Evolutionary conservation across 495 filamentous ascomycete genomes (phyloP), one percentile per base, ranked within the genome.

Genomic region (Aspergillus carlsbadensis): DNA sequence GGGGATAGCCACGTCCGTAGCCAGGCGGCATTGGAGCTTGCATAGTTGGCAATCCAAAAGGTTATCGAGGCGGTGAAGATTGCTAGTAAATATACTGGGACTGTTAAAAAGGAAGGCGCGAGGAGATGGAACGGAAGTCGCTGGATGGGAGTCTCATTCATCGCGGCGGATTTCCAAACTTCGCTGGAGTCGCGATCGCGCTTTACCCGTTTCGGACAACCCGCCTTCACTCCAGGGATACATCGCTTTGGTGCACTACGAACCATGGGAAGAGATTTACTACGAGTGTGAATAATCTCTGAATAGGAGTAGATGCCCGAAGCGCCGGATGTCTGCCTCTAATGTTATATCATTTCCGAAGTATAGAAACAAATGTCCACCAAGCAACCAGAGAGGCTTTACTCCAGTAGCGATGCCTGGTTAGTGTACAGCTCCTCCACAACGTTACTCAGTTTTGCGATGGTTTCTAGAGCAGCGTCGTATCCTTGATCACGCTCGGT

Each of bases 361-460:
- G 24, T 55, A 62, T 58, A 42, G 45, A 57, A 58, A 44, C 34
- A 48, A 44, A 59, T 46, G 35, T 20, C 31, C 20, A 37, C 45
- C 10, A 13, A 37, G 21, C 31, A 37, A 10, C 33, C 11, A 55
- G 40, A 55, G 8, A 10, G 11, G 22, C 29, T 68, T 70, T 84
- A 98, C 82, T 98, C 94, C 65, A 98, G 77, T 79, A 92, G 78
- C 37, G 92, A 95, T 42, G 94, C 94, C 75, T 98, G 95, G 78
- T 97, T 97, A 53, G 91, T 91, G 77, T 97, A 98, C 63, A 98
- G 78, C 62, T 92, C 91, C 71, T 98, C 95, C 60, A 98, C 94
- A 62, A 98, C 94, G 72, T 90, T 95, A 77, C 91, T 92, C 74
- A 98, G 70, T 84, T 96, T 97, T 76, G 93, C 93, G 64, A 98